Evolutionary conservation across 768 basidiomycete genomes (phyloP), one percentile per base, ranked within the genome.

Genomic region (Suillus subluteus): DNA sequence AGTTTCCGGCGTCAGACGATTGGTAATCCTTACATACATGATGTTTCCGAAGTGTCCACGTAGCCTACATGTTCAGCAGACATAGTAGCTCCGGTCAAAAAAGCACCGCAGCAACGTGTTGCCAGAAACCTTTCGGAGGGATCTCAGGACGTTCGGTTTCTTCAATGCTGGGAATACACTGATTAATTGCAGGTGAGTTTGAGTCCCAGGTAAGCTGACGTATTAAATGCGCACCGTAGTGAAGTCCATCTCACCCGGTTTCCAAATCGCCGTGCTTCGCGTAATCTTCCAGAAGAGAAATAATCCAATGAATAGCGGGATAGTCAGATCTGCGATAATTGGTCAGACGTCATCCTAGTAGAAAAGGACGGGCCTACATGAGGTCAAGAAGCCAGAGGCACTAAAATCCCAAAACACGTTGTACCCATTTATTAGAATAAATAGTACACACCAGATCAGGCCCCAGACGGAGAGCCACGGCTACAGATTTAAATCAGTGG

Each of bases 381-480:
- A 74, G 30, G 80, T 83, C 52, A 86, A 71, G 80, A 86, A 91
- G 65, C 73, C 76, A 1, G 85, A 76, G 11, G 82, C 82, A 55
- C 82, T 82, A 76, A 87, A 91, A 66, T 80, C 65, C 78, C 85
- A 91, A 80, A 91, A 91, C 21, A 90, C 89, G 12, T 74, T 71
- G 73, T 82, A 82, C 4, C 86, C 85, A 73, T 82, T 83, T 79
- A 86, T 80, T 77, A 84, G 78, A 74, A 86, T 87, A 77, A 91
- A 87, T 69, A 90, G 67, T 2, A 78, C 62, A 15, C 84, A 86
- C 87, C 90, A 89, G 73, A 83, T 81, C 44, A 89, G 76, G 41
- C 88, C 91, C 86, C 90, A 90, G 73, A 84, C 86, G n/a, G 89
- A 79, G 40, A 91, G 75, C 70, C 84, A 92, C 0, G 91, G 91